These are phyloP conservation scores for Sclerotinia subarctica DNA, from an alignment of 2,329 filamentous ascomycete species.

Conservation along the genomic window DNA sequence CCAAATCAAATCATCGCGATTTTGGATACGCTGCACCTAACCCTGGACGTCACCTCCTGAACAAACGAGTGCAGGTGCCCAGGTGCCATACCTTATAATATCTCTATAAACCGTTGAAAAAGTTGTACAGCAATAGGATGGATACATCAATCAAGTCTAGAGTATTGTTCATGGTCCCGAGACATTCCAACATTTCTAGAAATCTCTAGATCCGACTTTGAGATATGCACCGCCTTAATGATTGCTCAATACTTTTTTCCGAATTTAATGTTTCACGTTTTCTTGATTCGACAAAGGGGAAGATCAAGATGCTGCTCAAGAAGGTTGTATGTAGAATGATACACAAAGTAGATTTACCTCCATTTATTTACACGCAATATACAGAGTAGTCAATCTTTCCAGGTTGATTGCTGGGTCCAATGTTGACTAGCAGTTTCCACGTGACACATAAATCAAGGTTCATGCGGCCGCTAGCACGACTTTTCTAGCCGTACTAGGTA, in stretches of 20 bases:
- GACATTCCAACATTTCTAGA: too few species aligned
- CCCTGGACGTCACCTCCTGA: not conserved
- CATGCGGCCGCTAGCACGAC: constrained; percentile 7
- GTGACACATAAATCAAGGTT: not conserved
- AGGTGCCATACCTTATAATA: not conserved
- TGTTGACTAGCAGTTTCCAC: not conserved
- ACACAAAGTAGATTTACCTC: not conserved
- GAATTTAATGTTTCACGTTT: not conserved
- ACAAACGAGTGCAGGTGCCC: not conserved
- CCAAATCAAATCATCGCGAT: too few species aligned
- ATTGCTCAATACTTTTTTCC: not conserved
- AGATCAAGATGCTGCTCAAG: not conserved
- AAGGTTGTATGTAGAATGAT: not conserved
- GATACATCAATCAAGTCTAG: too few species aligned
- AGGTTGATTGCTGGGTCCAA: too few species aligned
- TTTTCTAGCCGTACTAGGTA: not conserved
- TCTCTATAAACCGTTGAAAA: not conserved
- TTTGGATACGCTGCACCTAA: not conserved
- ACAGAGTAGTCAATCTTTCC: too few species aligned
- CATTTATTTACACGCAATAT: not conserved
- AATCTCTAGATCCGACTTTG: too few species aligned
- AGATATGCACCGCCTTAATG: too few species aligned
- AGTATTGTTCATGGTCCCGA: too few species aligned
- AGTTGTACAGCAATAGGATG: not conserved
- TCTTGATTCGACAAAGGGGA: not conserved